Percentiles rank a stretch among this genome's conserved stretches.
phyloP scores from a whole-genome alignment of 148 eudicot species.

The Rhododendron molle region DNA sequence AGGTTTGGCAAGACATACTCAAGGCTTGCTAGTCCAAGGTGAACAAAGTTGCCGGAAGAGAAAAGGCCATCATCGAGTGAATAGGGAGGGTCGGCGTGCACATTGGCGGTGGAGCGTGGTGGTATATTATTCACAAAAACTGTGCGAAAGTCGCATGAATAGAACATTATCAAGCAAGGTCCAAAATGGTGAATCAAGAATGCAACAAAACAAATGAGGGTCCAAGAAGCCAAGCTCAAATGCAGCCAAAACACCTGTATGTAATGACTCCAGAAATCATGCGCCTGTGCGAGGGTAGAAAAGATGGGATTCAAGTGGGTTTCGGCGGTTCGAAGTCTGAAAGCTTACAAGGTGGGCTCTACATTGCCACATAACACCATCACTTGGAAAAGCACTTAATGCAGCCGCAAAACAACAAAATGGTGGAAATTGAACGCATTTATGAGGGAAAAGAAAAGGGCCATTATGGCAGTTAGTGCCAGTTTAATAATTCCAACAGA shows the following conservation, averaged over 20 bases:
- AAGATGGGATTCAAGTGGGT: background rate
- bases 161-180: background rate
- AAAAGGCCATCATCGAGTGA: background rate
- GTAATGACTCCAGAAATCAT: background rate
- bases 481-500: background rate
- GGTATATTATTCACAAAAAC: background rate
- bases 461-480: background rate
- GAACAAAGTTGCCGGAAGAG: background rate
- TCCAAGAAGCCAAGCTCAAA: background rate
- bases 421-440: background rate
- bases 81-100: background rate
- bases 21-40: background rate
- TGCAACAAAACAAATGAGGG: background rate
- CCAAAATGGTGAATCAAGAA: background rate
- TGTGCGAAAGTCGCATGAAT: background rate
- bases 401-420: background rate
- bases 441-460: background rate
- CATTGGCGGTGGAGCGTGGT: background rate
- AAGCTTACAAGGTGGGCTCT: background rate
- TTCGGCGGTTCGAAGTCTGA: background rate
- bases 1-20: background rate
- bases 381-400: background rate
- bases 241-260: background rate
- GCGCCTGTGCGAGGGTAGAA: background rate
- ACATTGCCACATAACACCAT: background rate